Evolutionary conservation across 768 basidiomycete species (phyloP).

Genomic region (Neoboletus magnificus): DNA sequence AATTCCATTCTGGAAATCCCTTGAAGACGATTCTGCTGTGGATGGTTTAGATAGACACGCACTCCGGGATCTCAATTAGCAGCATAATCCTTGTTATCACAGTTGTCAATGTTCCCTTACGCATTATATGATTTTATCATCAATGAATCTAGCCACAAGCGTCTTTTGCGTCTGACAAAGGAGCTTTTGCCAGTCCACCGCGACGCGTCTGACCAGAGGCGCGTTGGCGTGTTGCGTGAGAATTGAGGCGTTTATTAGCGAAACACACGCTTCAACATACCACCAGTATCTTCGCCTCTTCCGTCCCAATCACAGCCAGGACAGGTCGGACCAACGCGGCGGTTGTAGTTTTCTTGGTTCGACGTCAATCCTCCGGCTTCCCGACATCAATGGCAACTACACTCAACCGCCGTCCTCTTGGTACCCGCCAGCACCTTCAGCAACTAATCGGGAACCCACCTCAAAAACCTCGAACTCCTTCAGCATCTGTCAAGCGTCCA

Average conservation of each 20-base stretch:
- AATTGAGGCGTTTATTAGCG: slow-evolving; percentile 14
- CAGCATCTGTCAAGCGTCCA: slow-evolving; percentile 42
- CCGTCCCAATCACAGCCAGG: not conserved
- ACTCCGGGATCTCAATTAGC: slow-evolving; percentile 25
- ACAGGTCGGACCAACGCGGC: not conserved
- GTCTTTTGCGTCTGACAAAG: not conserved
- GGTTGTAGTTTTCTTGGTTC: slow-evolving; percentile 5
- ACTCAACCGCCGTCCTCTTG: slow-evolving; percentile 47
- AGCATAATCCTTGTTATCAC: not conserved
- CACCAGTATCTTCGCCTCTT: slow-evolving; percentile 5
- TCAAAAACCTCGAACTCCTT: slow-evolving; percentile 32
- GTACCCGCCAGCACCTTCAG: slow-evolving; percentile 40
- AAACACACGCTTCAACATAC: slow-evolving; percentile 1
- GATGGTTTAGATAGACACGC: slow-evolving; percentile 23
- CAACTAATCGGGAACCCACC: slow-evolving; percentile 34
- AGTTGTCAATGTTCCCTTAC: slow-evolving; percentile 4
- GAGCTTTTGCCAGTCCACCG: not conserved
- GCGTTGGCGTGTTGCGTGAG: slow-evolving; percentile 27
- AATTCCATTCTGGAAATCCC: slow-evolving; percentile 7
- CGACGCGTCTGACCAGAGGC: slow-evolving; percentile 21
- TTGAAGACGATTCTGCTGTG: slow-evolving; percentile 5
- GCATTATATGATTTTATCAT: not conserved
- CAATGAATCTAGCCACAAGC: not conserved
- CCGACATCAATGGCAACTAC: slow-evolving; percentile 39
- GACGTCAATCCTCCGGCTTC: not conserved